phyloP scores from a whole-genome alignment of 129 eudicot genomes.

The Flaveria brownii region DNA sequence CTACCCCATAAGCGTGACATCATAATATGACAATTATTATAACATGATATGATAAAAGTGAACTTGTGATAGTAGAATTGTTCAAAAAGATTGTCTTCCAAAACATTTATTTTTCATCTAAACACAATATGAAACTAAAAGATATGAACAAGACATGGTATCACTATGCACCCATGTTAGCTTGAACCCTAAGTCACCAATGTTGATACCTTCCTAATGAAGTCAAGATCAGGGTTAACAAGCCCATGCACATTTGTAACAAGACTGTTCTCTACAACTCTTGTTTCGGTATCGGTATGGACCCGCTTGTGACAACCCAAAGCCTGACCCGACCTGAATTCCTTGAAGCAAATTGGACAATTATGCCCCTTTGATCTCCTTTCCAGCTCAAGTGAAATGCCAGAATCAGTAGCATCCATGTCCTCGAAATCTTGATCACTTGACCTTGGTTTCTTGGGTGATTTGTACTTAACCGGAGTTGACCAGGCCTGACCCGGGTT shows the following conservation, averaged over 20 bases:
- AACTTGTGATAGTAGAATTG: not conserved
- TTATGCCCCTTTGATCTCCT: conserved; percentile 38
- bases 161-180: conserved; percentile 45
- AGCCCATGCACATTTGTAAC: conserved; percentile 13
- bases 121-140: conserved; percentile 13
- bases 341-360: conserved; percentile 58
- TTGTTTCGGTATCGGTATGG: conserved; percentile 48
- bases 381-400: conserved; percentile 27
- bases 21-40: not conserved
- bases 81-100: conserved; percentile 8
- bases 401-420: conserved; percentile 32
- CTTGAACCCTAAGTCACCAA: conserved; percentile 33
- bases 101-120: not conserved
- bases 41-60: not conserved
- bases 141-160: conserved; percentile 3
- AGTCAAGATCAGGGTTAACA: conserved; percentile 42
- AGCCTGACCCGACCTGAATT: conserved; percentile 56
- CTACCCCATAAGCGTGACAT: not conserved
- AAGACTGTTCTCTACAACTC: conserved; percentile 19
- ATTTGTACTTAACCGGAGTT: conserved; percentile 20
- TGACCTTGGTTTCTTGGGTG: conserved; percentile 27
- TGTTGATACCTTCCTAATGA: conserved; percentile 34
- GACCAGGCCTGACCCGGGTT: conserved; percentile 21
- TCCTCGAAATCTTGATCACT: conserved; percentile 31
- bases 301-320: conserved; percentile 69